Conservation (phyloP, 108 stramenopile genomes). For the Cyclotella choctawhatcheeana region DNA sequence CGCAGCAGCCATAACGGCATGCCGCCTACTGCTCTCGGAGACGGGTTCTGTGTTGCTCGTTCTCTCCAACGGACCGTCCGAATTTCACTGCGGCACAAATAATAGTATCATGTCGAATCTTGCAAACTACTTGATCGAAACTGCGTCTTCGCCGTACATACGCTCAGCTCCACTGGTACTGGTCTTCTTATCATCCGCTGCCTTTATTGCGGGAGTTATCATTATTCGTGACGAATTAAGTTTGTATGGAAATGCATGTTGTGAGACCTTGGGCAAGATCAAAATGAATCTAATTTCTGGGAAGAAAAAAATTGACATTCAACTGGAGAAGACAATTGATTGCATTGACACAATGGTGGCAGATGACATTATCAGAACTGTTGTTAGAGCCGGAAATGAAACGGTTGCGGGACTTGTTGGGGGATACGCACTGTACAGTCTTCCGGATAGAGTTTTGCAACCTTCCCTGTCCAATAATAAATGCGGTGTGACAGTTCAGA, state of each 20-base stretch:
- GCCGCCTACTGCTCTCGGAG: slow-evolving; percentile 30
- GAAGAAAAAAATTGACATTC: neutral
- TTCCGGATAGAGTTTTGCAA: slow-evolving; percentile 24
- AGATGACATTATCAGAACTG: slow-evolving; percentile 27
- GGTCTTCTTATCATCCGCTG: slow-evolving; percentile 26
- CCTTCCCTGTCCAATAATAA: neutral
- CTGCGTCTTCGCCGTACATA: slow-evolving; percentile 34
- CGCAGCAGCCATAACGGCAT: slow-evolving; percentile 6
- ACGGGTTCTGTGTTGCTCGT: slow-evolving; percentile 30
- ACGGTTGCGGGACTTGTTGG: slow-evolving; percentile 17
- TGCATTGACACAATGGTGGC: slow-evolving; percentile 30
- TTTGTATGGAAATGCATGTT: neutral
- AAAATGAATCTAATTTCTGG: neutral
- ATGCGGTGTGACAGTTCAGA: neutral
- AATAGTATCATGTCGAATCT: neutral
- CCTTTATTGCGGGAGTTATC: slow-evolving; percentile 23
- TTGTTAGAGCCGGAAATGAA: slow-evolving; percentile 15
- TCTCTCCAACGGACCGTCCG: neutral
- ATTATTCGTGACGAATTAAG: slow-evolving; percentile 8
- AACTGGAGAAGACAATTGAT: slow-evolving; percentile 2
- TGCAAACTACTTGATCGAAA: slow-evolving; percentile 14
- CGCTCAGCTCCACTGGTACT: slow-evolving; percentile 25
- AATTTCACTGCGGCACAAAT: neutral
- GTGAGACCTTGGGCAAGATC: too few species aligned
- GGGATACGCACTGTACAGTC: slow-evolving; percentile 31